Evolutionary conservation across 805 yeast species (phyloP).

Genomic region (Pichia californica): DNA sequence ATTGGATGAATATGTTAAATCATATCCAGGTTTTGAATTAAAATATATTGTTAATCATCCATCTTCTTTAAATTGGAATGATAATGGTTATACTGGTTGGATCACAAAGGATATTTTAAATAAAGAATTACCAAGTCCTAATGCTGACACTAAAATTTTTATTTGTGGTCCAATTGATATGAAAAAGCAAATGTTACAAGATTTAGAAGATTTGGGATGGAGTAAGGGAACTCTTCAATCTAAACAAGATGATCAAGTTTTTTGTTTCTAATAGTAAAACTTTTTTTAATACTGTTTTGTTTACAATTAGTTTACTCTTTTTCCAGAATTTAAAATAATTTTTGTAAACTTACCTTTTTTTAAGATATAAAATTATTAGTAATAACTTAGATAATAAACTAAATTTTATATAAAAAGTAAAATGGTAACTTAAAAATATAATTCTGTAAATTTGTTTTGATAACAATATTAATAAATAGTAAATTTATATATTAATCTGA

Average conservation of each 20-base stretch:
- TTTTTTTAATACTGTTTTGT: too few relatives aligned
- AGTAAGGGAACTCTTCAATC: constrained; percentile 29
- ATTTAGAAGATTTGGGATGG: constrained; percentile 60
- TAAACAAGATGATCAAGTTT: constrained; percentile 31
- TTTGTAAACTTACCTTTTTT: too few relatives aligned
- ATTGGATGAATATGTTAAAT: constrained; percentile 58
- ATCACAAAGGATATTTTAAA: constrained; percentile 53
- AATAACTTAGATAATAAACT: too few relatives aligned
- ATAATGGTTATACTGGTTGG: constrained; percentile 44
- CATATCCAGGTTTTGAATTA: constrained; percentile 57
- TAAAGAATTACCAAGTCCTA: constrained; percentile 45
- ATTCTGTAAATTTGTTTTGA: too few relatives aligned
- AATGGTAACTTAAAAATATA: too few relatives aligned
- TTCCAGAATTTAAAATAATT: too few relatives aligned
- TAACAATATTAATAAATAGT: too few relatives aligned
- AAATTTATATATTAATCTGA: too few relatives aligned
- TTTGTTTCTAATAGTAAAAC: constrained; percentile 28
- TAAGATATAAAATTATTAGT: too few relatives aligned
- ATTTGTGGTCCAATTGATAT: constrained; percentile 73
- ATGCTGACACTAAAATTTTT: constrained; percentile 47
- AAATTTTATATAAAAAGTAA: too few relatives aligned
- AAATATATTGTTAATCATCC: constrained; percentile 54
- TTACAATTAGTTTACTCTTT: too few relatives aligned
- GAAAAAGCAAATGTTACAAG: constrained; percentile 46
- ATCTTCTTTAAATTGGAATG: constrained; percentile 39